phyloP scores from a whole-genome alignment of 2,329 filamentous ascomycete genomes.

The Penicillium sp. region DNA sequence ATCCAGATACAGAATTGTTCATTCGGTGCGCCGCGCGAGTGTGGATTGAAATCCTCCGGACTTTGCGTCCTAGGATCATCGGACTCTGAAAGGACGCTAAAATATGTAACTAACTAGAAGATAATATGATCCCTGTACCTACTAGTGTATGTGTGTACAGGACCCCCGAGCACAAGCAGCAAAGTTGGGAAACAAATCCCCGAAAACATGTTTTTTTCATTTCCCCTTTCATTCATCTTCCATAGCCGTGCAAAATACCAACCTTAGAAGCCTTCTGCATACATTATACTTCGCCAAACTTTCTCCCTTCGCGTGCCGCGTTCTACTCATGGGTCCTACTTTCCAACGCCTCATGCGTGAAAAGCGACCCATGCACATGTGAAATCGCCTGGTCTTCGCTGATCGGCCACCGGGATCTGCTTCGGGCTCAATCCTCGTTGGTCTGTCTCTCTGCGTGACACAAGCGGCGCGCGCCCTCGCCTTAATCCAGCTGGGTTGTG shows the following conservation, averaged over 20 bases:
- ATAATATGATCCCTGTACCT: background rate
- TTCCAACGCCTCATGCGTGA: slow-evolving; percentile 9
- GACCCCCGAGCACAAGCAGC: too few species aligned
- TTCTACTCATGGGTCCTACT: background rate
- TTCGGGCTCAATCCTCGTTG: background rate
- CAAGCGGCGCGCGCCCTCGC: slow-evolving; percentile 10
- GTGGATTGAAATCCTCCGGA: background rate
- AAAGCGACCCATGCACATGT: slow-evolving; percentile 12
- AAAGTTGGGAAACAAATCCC: too few species aligned
- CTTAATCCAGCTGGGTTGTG: slow-evolving; percentile 8
- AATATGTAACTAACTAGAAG: background rate
- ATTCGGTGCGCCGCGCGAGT: background rate
- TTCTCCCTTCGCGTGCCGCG: background rate
- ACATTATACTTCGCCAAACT: background rate
- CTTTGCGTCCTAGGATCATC: background rate
- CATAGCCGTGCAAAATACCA: background rate
- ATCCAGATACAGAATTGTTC: background rate
- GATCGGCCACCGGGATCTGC: slow-evolving; percentile 1
- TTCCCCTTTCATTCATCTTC: background rate
- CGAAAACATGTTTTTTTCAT: too few species aligned
- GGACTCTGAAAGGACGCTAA: background rate
- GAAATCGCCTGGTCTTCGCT: background rate
- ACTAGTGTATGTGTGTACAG: background rate
- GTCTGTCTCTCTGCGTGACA: slow-evolving; percentile 10
- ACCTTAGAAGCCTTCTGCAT: background rate